Evolutionary conservation across 306 rosid genomes (phyloP), one percentile per base, ranked within the genome.

Genomic region (Leucaena leucocephala): DNA sequence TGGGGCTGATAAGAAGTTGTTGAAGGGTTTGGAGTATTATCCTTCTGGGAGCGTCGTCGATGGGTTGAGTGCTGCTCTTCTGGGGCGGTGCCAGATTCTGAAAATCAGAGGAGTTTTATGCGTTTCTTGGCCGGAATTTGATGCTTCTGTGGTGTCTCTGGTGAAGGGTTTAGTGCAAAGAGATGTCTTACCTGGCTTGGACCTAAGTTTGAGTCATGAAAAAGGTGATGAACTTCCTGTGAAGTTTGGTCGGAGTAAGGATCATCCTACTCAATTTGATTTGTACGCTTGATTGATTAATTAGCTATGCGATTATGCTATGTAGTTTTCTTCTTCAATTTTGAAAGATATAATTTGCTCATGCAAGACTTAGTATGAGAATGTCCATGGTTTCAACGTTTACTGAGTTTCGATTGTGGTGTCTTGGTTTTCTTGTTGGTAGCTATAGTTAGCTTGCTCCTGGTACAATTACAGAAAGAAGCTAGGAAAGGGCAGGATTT

Each of bases 31-130:
- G 71, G 90, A 83, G 69, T 91, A 86, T 78, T 89, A 89, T 61
- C 96, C 99, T 0, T 91, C 96, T 4, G 99, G 94, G 33, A 95
- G 99, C 57, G 89, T 95, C 44, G 88, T 90, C 8, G 99, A 95
- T 49, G 97, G 98, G 21, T 39, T 93, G 39, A 88, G 82, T 2
- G 99, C 99, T 16, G 91, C 99, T 0, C 19, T 95, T 74, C 68
- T 95, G 68, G 90, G 85, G 0, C 71, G 88, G 55, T 95, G 97
- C 65, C 90, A 95, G 86, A 35, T 80, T 62, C 59, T 69, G 81
- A 89, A 83, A 21, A 70, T 93, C n/a, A 83, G 84, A 86, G 99
- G 89, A 4, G 74, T 87, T 6, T 78, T 90, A 5, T 91, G 94
- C 74, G 89, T 88, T 61, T 80, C 92, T 11, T 95, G 98, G 99